phyloP scores from a whole-genome alignment of 2,329 filamentous ascomycete genomes.

The Fusarium foetens region DNA sequence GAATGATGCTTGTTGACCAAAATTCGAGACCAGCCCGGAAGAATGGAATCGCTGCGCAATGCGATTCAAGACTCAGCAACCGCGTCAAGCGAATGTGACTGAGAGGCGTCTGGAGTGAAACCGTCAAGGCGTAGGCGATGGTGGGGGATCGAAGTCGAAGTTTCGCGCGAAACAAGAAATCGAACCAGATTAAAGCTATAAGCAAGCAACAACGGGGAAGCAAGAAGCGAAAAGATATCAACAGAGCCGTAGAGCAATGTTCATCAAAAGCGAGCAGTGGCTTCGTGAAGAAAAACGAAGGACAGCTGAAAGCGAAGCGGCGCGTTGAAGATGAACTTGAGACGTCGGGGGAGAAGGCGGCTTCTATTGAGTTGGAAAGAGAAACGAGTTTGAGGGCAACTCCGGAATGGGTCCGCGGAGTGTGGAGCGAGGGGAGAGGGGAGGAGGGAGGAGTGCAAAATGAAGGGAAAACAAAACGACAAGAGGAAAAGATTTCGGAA shows the following conservation, averaged over 20 bases:
- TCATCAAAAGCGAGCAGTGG: constrained; percentile 42
- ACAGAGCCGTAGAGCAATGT: constrained; percentile 41
- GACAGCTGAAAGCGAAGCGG: constrained; percentile 43
- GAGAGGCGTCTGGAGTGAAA: constrained; percentile 47
- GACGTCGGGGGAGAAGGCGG: constrained; percentile 37
- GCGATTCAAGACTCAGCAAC: constrained; percentile 50
- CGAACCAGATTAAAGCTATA: constrained; percentile 55
- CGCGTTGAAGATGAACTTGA: constrained; percentile 38
- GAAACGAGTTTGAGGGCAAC: constrained; percentile 43
- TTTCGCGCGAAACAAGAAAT: constrained; percentile 44
- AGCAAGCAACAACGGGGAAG: constrained; percentile 55
- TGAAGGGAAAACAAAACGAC: constrained; percentile 47
- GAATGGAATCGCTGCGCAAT: constrained; percentile 46
- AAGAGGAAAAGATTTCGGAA: constrained; percentile 46
- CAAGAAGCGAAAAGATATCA: constrained; percentile 45
- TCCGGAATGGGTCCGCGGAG: constrained; percentile 48
- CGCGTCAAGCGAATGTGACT: constrained; percentile 59
- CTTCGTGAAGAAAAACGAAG: constrained; percentile 45
- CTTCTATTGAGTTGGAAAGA: constrained; percentile 43
- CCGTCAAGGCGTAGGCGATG: constrained; percentile 54
- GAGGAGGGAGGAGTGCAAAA: constrained; percentile 42
- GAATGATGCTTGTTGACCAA: constrained; percentile 44
- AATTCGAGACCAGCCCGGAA: constrained; percentile 62
- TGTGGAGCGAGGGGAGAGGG: constrained; percentile 46
- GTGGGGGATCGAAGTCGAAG: constrained; percentile 47